These are phyloP conservation scores for Aurifilum marmelostoma DNA, from an alignment of 2,329 filamentous ascomycete genomes.

Conservation along the genomic window DNA sequence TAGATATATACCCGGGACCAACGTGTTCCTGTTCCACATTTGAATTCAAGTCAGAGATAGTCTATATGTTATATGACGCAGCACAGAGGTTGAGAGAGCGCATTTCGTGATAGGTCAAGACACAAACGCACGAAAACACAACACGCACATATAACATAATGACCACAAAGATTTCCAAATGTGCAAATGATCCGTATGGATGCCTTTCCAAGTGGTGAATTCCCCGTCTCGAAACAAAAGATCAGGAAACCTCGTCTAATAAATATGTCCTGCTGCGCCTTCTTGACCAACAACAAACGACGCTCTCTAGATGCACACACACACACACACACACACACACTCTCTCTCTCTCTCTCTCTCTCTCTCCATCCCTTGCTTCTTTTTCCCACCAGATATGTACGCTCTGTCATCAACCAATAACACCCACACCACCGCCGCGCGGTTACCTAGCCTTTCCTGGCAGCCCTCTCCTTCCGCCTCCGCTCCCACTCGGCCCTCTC, in stretches of 20 bases:
- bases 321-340: no score
- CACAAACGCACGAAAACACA: no score
- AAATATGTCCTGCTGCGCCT: slow-evolving; percentile 4
- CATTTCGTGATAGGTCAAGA: no score
- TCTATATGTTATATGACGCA: not conserved
- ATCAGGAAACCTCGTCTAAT: slow-evolving; percentile 23
- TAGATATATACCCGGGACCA: slow-evolving; percentile 15
- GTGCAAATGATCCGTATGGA: slow-evolving; percentile 20
- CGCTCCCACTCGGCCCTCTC: slow-evolving; percentile 66
- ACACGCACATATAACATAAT: not conserved
- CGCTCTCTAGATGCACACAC: slow-evolving; percentile 4
- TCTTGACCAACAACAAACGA: not conserved
- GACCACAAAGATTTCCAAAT: not conserved
- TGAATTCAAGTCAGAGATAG: not conserved
- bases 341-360: not conserved
- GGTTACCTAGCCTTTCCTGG: slow-evolving; percentile 40
- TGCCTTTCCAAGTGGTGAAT: not conserved
- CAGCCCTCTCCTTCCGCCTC: slow-evolving; percentile 48
- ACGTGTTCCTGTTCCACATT: not conserved
- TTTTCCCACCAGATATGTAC: not conserved
- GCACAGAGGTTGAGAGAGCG: not conserved
- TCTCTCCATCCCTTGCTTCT: no score
- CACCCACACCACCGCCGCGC: not conserved
- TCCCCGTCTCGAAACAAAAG: not conserved
- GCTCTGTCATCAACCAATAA: not conserved